Evolutionary conservation across 345 rosid genomes (phyloP).

Genomic region (Gossypium turneri): DNA sequence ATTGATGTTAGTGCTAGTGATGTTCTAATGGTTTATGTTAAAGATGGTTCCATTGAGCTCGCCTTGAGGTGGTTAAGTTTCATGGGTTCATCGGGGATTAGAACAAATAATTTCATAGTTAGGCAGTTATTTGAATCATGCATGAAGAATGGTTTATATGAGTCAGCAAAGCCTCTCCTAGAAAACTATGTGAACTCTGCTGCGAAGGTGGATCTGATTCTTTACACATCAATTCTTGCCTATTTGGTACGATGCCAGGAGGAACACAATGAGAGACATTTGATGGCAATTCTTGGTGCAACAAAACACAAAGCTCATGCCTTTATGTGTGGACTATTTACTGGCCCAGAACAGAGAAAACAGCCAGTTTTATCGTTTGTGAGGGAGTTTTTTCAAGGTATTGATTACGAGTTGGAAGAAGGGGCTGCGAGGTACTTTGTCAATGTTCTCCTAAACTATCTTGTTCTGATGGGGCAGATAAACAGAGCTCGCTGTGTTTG

Average conservation of each 20-base stretch:
- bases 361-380: constrained; percentile 81
- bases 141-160: constrained; percentile 80
- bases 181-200: constrained; percentile 79
- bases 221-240: constrained; percentile 92
- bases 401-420: constrained; percentile 90
- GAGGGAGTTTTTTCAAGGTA: constrained; percentile 87
- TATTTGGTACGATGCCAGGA: constrained; percentile 88
- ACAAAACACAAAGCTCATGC: constrained; percentile 80
- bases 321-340: constrained; percentile 91
- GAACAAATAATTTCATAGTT: constrained; percentile 86
- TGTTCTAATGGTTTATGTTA: constrained; percentile 90
- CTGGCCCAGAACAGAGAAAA: constrained; percentile 90
- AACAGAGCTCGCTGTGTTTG: constrained; percentile 94
- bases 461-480: constrained; percentile 93
- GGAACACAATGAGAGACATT: constrained; percentile 79
- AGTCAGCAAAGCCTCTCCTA: constrained; percentile 87
- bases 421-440: constrained; percentile 92
- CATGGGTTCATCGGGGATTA: constrained; percentile 92
- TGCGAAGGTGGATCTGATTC: constrained; percentile 88
- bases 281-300: constrained; percentile 80
- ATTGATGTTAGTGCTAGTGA: constrained; percentile 93
- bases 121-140: constrained; percentile 94
- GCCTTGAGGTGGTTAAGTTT: constrained; percentile 92
- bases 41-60: constrained; percentile 85
- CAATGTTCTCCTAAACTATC: constrained; percentile 91